Conservation (phyloP, 2,329 filamentous ascomycete genomes). For the Neodidymelliopsis sp. region DNA sequence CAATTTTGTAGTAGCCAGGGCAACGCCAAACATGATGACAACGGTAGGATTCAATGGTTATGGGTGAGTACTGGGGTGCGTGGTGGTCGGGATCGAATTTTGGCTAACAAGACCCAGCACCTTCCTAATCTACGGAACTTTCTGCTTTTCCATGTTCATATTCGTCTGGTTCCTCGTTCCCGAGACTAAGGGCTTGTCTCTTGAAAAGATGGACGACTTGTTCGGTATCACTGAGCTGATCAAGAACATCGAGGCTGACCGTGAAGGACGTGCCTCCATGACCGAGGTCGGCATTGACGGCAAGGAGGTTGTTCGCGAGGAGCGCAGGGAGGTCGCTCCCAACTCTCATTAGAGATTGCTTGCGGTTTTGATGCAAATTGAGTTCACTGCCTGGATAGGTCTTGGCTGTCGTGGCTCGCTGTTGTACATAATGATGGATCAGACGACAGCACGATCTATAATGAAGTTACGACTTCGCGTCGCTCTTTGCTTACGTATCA, state of each 20-base stretch:
- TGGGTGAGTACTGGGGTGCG: constrained; percentile 47
- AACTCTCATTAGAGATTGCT: neutral
- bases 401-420: too few species aligned
- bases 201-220: constrained; percentile 72
- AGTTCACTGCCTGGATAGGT: too few species aligned
- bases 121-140: constrained; percentile 73
- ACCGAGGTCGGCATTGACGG: constrained; percentile 41
- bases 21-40: constrained; percentile 72
- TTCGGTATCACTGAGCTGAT: constrained; percentile 66
- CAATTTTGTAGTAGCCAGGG: constrained; percentile 75
- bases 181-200: constrained; percentile 71
- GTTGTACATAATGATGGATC: too few species aligned
- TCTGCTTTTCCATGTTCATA: constrained; percentile 70
- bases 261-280: constrained; percentile 30
- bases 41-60: constrained; percentile 60
- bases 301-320: constrained; percentile 36
- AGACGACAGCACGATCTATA: too few species aligned
- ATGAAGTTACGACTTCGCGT: too few species aligned
- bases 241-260: constrained; percentile 43
- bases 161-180: constrained; percentile 75
- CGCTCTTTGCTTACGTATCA: too few species aligned
- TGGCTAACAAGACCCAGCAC: constrained; percentile 56
- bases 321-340: constrained; percentile 36
- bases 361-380: too few species aligned
- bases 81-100: constrained; percentile 25